Evolutionary conservation across 768 basidiomycete species (phyloP).

Genomic region (Jaapia argillacea): DNA sequence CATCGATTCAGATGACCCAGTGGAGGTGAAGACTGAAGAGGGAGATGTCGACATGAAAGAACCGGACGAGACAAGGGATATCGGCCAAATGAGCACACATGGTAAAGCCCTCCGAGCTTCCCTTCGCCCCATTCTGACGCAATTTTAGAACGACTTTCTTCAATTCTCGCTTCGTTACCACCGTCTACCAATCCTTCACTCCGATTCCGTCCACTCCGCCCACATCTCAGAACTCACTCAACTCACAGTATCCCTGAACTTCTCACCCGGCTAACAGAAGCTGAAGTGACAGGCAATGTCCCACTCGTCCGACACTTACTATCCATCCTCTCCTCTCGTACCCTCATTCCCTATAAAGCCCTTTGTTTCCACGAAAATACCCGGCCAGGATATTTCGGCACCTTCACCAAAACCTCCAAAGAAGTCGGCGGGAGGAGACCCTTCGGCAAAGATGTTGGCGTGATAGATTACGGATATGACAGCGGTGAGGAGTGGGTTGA

Average conservation of each 20-base stretch:
- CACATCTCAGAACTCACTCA: slow-evolving; percentile 20
- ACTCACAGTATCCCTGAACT: slow-evolving; percentile 35
- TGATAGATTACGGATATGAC: slow-evolving; percentile 86
- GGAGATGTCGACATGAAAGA: slow-evolving; percentile 15
- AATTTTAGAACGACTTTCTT: slow-evolving; percentile 11
- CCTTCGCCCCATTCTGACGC: background rate
- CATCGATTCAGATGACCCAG: too few species aligned
- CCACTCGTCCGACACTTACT: slow-evolving; percentile 57
- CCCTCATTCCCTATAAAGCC: slow-evolving; percentile 62
- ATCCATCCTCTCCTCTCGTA: slow-evolving; percentile 48
- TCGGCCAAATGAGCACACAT: slow-evolving; percentile 23
- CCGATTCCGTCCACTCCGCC: slow-evolving; percentile 21
- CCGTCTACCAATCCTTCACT: slow-evolving; percentile 7
- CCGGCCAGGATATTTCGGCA: slow-evolving; percentile 90
- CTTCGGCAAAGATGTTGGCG: slow-evolving; percentile 64
- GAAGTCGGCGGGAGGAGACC: slow-evolving; percentile 78
- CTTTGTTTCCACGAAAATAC: slow-evolving; percentile 78
- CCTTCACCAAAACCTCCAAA: slow-evolving; percentile 79
- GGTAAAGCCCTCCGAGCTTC: too few species aligned
- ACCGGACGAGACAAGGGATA: slow-evolving; percentile 6
- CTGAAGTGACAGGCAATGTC: slow-evolving; percentile 67
- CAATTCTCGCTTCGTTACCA: slow-evolving; percentile 10
- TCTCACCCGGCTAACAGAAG: slow-evolving; percentile 60
- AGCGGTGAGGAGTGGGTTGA: slow-evolving; percentile 96
- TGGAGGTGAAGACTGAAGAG: slow-evolving; percentile 26